These are phyloP conservation scores for Paxillus involutus DNA, from an alignment of 768 basidiomycete genomes.

Conservation along the genomic window DNA sequence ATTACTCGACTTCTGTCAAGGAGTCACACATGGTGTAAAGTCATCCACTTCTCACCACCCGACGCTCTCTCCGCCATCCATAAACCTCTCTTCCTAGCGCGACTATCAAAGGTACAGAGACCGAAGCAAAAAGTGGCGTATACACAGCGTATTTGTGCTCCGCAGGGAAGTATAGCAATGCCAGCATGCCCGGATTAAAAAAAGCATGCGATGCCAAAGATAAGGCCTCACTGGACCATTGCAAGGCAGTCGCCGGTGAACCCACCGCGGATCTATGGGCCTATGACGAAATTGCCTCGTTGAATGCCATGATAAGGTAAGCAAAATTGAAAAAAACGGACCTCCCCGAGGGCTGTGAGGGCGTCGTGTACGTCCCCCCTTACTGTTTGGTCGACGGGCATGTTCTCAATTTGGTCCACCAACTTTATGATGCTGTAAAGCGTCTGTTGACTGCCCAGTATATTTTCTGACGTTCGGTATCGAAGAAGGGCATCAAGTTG, in stretches of 20 bases:
- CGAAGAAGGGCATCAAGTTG: constrained; percentile 81
- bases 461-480: constrained; percentile 67
- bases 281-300: constrained; percentile 16
- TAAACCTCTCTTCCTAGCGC: constrained; percentile 71
- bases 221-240: constrained; percentile 61
- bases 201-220: constrained; percentile 81
- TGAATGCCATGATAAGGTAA: constrained; percentile 1
- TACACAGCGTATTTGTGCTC: constrained; percentile 99
- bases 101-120: constrained; percentile 79
- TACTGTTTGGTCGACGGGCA: constrained; percentile 86
- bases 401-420: constrained; percentile 83
- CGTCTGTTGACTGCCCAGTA: constrained; percentile 66
- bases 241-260: constrained; percentile 40
- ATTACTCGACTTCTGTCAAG: constrained; percentile 8
- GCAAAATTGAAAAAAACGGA: constrained; percentile 32
- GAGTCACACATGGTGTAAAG: background rate
- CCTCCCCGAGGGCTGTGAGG: constrained; percentile 71
- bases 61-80: constrained; percentile 48
- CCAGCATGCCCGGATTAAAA: constrained; percentile 96
- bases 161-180: constrained; percentile 93
- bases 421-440: constrained; percentile 81
- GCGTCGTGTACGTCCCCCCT: constrained; percentile 68
- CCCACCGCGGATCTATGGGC: constrained; percentile 19
- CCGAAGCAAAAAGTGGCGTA: constrained; percentile 90
- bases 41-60: constrained; percentile 13